Evolutionary conservation across 179 eudicot species (phyloP), one percentile per base, ranked within the genome.

Genomic region (Vitellaria paradoxa): DNA sequence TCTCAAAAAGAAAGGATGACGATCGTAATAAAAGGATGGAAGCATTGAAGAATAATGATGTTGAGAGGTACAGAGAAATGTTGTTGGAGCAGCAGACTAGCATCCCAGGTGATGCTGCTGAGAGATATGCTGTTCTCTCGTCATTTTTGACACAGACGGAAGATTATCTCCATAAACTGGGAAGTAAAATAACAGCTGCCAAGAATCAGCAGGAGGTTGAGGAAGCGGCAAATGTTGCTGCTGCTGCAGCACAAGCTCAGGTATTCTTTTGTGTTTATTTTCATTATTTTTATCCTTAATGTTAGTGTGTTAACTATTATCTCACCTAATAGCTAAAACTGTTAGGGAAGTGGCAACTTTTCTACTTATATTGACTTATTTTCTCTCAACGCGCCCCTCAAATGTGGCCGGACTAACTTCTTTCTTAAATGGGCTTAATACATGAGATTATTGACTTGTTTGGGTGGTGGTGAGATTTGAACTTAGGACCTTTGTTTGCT

Each of bases 41-140:
- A 84, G 99, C 99, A 24, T 86, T 96, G 87, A 96, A 96, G 85
- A 96, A 96, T 82, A 96, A 96, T 79, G 99, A 96, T 85, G 96
- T 96, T 49, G 98, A 92, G 76, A 93, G 97, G 82, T 96, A 96
- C 72, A 81, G 97, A 80, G 97, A 96, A 85, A 96, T 96, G 97
- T 89, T 96, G 77, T 83, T 96, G 77, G 99, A 96, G 89, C 98
- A 93, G 87, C 99, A 96, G 82, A 92, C 91, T 66, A 93, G 85
- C 86, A 85, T 93, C 3, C 86, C 96, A 2, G 98, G 98, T 81
- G 99, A 93, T 86, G 97, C 97, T 82, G 96, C 96, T 1, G 96
- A 93, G 83, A 86, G 98, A 88, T 96, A 90, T 69, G 84, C 83
- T 57, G 98, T 93, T 73, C 94, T 96, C 13, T 93, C 99, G 14